Base-by-base conservation (phyloP, 2,329 filamentous ascomycete genomes). In the Penicillium sp. region DNA sequence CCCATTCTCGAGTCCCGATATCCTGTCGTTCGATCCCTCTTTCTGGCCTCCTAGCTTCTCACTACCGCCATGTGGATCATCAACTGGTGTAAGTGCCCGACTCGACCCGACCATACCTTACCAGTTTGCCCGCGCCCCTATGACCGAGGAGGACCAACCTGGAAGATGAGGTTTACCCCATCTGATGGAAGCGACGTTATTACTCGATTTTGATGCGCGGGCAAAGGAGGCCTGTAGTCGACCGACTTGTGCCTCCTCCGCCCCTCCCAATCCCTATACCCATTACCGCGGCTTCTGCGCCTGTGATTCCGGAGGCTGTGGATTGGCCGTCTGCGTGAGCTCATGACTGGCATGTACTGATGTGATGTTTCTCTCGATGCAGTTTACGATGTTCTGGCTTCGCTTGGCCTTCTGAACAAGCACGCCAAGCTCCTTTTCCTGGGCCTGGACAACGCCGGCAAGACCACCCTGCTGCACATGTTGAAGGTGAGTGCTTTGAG, bases 381-480 rank as follows among this genome's bases (percentile, higher is more conserved):
- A 91, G 91, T 96, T 79, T 96, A 91, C 84, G 91, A 96, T 81
- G 81, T 95, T 68, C 86, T 96, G 70, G 90, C 92, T 69, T 90
- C 87, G 63, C 84, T 96, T 61, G 92, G 92, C 68, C 83, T 96
- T 70, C 82, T 93, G 65, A 96, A 96, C 86, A 96, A 96, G 84
- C 91, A 96, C 77, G 92, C 91, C 70, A 96, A 96, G 85, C 85
- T 96, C 56, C 85, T 96, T 55, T 96, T 96, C 80, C 86, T 96
- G 61, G 92, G 92, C 67, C 87, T 96, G 59, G 92, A 96, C 76
- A 96, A 96, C 80, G 92, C 92, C 48, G 92, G 92, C 78, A 96
- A 96, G 83, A 96, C 92, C 50, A 96, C 92, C 40, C 81, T 96
- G 67, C 81, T 96, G 72, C 92, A 96, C 79, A 96, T 96, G 92